Conservation (phyloP, 2,329 filamentous ascomycete genomes). For the Daldinia sp. region DNA sequence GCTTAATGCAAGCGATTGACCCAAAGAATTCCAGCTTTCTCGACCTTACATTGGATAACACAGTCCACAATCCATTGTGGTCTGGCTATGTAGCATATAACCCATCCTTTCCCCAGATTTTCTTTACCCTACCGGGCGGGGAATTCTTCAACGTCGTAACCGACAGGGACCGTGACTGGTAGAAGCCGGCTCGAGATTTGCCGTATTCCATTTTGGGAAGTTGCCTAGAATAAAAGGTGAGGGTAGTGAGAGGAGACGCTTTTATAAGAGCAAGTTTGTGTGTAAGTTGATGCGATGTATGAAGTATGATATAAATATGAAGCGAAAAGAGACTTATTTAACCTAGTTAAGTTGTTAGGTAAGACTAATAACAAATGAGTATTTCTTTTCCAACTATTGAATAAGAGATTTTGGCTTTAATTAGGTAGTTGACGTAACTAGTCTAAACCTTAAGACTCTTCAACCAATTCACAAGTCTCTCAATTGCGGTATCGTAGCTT, state of each 20-base stretch:
- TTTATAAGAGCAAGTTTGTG: not conserved
- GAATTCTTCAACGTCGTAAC: constrained; percentile 19
- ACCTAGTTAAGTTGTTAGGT: not conserved
- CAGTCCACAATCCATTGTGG: not conserved
- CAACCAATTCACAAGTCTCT: no score
- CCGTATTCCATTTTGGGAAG: constrained; percentile 31
- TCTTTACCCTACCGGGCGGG: constrained; percentile 16
- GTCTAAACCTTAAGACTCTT: not conserved
- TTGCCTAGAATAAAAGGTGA: constrained; percentile 1
- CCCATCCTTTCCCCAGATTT: constrained; percentile 11
- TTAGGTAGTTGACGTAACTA: not conserved
- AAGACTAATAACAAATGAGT: not conserved
- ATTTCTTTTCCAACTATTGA: not conserved
- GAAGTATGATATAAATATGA: no score
- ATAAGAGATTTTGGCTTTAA: not conserved
- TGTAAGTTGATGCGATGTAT: no score
- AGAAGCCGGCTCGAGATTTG: constrained; percentile 24
- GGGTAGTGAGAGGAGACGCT: not conserved
- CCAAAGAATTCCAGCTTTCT: not conserved
- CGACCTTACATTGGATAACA: constrained; percentile 1
- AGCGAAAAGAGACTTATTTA: no score
- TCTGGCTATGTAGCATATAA: constrained; percentile 14
- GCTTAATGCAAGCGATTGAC: constrained; percentile 1
- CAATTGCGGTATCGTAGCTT: no score
- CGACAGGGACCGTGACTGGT: constrained; percentile 22